Percentiles rank a stretch among this genome's conserved stretches.
phyloP scores from a whole-genome alignment of 441 rosid genomes.

The Lepidium campestre region DNA sequence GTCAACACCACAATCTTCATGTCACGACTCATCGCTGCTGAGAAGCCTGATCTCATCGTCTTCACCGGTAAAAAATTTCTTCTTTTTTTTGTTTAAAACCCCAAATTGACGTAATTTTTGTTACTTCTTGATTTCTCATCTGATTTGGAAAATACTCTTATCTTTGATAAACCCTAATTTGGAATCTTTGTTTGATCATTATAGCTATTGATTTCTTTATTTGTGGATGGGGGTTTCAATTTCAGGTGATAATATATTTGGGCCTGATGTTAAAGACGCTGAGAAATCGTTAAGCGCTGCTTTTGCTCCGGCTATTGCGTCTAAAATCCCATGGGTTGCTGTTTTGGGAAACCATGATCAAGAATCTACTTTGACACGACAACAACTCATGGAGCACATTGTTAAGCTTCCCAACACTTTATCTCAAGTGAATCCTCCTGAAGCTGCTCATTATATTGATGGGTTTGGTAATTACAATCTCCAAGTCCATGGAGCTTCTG shows the following conservation, averaged over 20 bases:
- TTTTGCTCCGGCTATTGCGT: constrained; percentile 67
- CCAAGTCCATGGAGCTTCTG: constrained; percentile 62
- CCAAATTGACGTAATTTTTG: neutral
- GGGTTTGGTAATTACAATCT: constrained; percentile 89
- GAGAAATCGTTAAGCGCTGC: constrained; percentile 64
- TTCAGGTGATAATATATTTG: constrained; percentile 76
- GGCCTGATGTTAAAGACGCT: constrained; percentile 51
- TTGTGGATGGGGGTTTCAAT: neutral
- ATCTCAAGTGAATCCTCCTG: constrained; percentile 58
- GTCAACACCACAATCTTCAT: constrained; percentile 75
- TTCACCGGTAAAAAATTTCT: constrained; percentile 50
- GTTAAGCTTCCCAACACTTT: constrained; percentile 55
- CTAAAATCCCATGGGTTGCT: constrained; percentile 78
- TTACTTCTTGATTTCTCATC: neutral
- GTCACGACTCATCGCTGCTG: constrained; percentile 60
- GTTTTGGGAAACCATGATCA: constrained; percentile 85
- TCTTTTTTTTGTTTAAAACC: neutral
- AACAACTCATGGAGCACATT: constrained; percentile 61
- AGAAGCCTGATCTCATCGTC: constrained; percentile 74
- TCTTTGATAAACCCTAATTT: neutral
- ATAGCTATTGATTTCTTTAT: neutral
- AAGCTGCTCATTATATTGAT: constrained; percentile 45
- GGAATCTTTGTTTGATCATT: neutral
- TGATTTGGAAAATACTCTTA: neutral
- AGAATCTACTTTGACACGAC: constrained; percentile 55